Conservation (phyloP, 2,329 filamentous ascomycete species). For the Aspergillus unguis region DNA sequence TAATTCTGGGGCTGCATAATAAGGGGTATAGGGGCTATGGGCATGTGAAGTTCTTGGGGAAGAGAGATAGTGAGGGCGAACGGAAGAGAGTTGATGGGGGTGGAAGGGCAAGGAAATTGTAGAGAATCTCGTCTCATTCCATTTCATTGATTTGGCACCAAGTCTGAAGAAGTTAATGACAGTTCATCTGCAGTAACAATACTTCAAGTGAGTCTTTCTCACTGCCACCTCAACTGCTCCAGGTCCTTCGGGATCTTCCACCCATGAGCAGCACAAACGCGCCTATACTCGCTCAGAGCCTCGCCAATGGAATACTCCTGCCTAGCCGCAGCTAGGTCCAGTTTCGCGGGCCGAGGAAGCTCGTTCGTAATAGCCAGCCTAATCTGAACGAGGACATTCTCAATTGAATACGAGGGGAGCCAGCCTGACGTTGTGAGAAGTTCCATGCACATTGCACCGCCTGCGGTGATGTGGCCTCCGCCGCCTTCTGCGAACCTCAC, state of each 20-base stretch:
- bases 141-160: no score
- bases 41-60: slow-evolving; percentile 28
- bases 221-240: slow-evolving; percentile 7
- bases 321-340: slow-evolving; percentile 42
- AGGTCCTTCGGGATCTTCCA: slow-evolving; percentile 6
- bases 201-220: neutral
- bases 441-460: slow-evolving; percentile 83
- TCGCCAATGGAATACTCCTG: slow-evolving; percentile 2
- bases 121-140: neutral
- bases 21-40: slow-evolving; percentile 33
- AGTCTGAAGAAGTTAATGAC: no score
- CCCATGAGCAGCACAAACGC: slow-evolving; percentile 6
- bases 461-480: slow-evolving; percentile 79
- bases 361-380: slow-evolving; percentile 68
- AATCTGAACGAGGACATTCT: slow-evolving; percentile 77
- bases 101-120: slow-evolving; percentile 13
- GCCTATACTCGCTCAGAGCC: slow-evolving; percentile 7
- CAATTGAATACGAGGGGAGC: slow-evolving; percentile 69
- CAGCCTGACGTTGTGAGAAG: slow-evolving; percentile 80
- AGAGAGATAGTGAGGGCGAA: neutral
- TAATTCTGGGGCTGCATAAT: slow-evolving; percentile 29
- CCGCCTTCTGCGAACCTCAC: slow-evolving; percentile 68
- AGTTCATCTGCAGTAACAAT: no score
- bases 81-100: slow-evolving; percentile 4
- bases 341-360: slow-evolving; percentile 69